Evolutionary conservation across 2,329 filamentous ascomycete genomes (phyloP).

Genomic region (Penicillium hordei): DNA sequence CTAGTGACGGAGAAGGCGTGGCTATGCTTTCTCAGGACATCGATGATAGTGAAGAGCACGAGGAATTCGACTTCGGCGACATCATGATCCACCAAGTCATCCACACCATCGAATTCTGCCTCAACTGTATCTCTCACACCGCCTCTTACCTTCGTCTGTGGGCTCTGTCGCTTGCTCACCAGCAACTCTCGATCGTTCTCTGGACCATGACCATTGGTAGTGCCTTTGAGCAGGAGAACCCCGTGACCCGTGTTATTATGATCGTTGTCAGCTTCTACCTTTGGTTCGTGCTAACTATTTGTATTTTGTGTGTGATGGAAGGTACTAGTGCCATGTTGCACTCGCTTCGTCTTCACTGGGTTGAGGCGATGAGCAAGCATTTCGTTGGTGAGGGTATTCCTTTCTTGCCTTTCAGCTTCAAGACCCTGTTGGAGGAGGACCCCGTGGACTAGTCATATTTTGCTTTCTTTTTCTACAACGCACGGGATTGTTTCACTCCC

Average conservation of each 20-base stretch:
- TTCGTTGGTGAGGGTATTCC: constrained; percentile 86
- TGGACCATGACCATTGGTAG: constrained; percentile 93
- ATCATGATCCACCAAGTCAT: constrained; percentile 99
- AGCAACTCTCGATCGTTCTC: constrained; percentile 92
- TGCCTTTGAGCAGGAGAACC: constrained; percentile 64
- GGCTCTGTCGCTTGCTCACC: constrained; percentile 95
- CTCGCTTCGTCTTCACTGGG: constrained; percentile 88
- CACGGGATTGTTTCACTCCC: neutral
- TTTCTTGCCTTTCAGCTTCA: constrained; percentile 88
- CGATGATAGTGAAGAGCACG: constrained; percentile 72
- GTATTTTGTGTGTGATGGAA: constrained; percentile 89
- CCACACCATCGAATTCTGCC: constrained; percentile 98
- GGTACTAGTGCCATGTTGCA: constrained; percentile 95
- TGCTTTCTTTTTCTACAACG: neutral
- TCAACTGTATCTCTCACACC: constrained; percentile 98
- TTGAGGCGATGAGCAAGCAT: constrained; percentile 97
- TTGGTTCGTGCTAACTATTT: constrained; percentile 84
- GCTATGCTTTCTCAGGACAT: constrained; percentile 89
- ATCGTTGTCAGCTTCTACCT: constrained; percentile 79
- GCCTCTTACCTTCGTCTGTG: constrained; percentile 98
- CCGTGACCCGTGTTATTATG: constrained; percentile 71
- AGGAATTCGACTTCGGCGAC: constrained; percentile 96
- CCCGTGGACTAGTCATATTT: constrained; percentile 42
- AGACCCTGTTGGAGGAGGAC: constrained; percentile 79
- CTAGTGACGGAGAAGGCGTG: constrained; percentile 75